These are phyloP conservation scores for Nakaseomyces delphensis DNA, from an alignment of 1,139 yeast genomes.

Conservation along the genomic window DNA sequence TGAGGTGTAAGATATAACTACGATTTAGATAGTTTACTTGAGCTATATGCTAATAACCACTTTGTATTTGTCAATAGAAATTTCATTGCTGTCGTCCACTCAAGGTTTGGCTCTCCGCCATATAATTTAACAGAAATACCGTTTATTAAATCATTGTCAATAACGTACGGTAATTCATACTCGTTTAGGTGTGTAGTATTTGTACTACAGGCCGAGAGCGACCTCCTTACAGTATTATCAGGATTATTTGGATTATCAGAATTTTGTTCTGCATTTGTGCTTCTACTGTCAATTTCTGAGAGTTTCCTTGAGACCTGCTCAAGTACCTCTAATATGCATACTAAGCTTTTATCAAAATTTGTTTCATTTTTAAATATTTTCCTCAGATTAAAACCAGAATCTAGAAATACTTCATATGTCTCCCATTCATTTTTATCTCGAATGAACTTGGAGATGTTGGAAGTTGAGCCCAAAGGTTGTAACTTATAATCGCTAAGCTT, in stretches of 20 bases:
- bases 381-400: conserved; percentile 33
- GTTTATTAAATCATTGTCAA: conserved; percentile 60
- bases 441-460: conserved; percentile 59
- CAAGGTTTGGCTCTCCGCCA: conserved; percentile 53
- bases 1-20: background rate
- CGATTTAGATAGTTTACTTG: conserved; percentile 13
- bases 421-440: conserved; percentile 29
- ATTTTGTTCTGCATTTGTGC: conserved; percentile 16
- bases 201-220: background rate
- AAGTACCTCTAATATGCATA: conserved; percentile 20
- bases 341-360: conserved; percentile 29
- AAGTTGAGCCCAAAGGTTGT: conserved; percentile 78
- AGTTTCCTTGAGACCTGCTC: conserved; percentile 13
- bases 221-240: conserved; percentile 20
- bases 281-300: background rate
- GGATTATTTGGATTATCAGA: conserved; percentile 36
- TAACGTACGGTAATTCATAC: conserved; percentile 59
- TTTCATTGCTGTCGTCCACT: conserved; percentile 89
- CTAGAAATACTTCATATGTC: conserved; percentile 29
- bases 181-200: background rate
- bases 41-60: conserved; percentile 35
- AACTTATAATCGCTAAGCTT: conserved; percentile 52
- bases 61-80: conserved; percentile 57
- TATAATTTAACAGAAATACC: conserved; percentile 67
- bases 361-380: conserved; percentile 28